Conservation (phyloP, 208 protist genomes). For the Wallacemonas sp. region DNA sequence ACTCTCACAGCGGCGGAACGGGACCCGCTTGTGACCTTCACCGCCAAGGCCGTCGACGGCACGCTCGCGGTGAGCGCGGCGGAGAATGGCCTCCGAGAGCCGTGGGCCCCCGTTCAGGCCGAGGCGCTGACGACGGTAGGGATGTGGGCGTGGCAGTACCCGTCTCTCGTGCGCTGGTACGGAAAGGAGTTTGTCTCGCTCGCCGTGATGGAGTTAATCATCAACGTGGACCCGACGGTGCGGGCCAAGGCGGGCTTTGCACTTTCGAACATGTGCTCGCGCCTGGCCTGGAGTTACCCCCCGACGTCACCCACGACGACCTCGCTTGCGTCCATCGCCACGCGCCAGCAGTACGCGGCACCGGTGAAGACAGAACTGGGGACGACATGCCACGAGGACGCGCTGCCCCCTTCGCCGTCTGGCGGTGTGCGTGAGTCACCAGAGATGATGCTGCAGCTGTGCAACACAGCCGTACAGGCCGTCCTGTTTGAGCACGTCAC, state of each 20-base stretch:
- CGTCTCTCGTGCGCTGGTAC: slow-evolving; percentile 36
- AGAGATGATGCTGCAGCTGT: slow-evolving; percentile 46
- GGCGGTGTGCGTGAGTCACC: slow-evolving; percentile 25
- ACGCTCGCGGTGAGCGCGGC: slow-evolving; percentile 17
- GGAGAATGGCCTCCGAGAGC: no score
- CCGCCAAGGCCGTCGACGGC: slow-evolving; percentile 29
- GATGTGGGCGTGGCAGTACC: slow-evolving; percentile 84
- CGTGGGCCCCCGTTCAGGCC: slow-evolving; percentile 34
- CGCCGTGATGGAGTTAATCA: slow-evolving; percentile 35
- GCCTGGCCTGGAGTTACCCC: slow-evolving; percentile 18
- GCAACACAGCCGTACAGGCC: slow-evolving; percentile 57
- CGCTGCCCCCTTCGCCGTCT: slow-evolving; percentile 13
- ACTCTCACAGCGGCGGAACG: slow-evolving; percentile 17
- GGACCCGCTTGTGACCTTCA: slow-evolving; percentile 37
- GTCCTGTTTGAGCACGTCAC: slow-evolving; percentile 35
- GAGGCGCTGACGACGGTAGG: slow-evolving; percentile 77
- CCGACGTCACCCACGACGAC: slow-evolving; percentile 1
- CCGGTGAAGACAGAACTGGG: not conserved
- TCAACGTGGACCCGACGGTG: slow-evolving; percentile 42
- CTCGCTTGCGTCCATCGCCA: not conserved
- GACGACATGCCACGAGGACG: not conserved
- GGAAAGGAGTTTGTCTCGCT: slow-evolving; percentile 40
- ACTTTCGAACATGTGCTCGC: slow-evolving; percentile 66
- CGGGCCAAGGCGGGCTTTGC: slow-evolving; percentile 81
- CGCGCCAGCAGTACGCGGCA: slow-evolving; percentile 5